Evolutionary conservation across 768 basidiomycete species (phyloP).

Genomic region (Tylopilus felleus): DNA sequence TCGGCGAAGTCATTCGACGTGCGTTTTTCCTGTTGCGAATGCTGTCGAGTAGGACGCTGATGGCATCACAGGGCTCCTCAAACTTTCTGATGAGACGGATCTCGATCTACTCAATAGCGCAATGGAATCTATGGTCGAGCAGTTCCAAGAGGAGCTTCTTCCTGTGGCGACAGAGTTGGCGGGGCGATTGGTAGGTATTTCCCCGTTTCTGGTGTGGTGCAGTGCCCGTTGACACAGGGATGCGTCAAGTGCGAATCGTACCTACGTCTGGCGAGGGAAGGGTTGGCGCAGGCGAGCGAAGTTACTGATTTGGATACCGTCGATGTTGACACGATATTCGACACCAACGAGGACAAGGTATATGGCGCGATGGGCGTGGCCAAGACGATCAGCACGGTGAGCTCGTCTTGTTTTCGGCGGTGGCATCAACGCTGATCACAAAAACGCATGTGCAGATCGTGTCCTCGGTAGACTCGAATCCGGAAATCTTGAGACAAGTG

Average conservation of each 20-base stretch:
- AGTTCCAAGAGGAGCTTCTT: conserved; percentile 78
- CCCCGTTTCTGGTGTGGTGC: neutral
- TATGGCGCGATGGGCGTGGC: conserved; percentile 85
- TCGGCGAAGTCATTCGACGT: conserved; percentile 88
- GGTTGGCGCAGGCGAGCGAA: conserved; percentile 49
- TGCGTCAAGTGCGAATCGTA: conserved; percentile 71
- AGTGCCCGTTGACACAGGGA: neutral
- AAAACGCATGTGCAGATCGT: conserved; percentile 54
- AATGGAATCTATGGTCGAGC: conserved; percentile 85
- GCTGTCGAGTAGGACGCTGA: neutral
- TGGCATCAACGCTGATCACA: neutral
- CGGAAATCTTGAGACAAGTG: conserved; percentile 72
- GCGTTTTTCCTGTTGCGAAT: conserved; percentile 8
- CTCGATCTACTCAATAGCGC: conserved; percentile 77
- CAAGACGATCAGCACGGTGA: conserved; percentile 77
- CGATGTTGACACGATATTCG: conserved; percentile 56
- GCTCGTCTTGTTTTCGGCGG: conserved; percentile 19
- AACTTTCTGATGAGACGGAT: conserved; percentile 88
- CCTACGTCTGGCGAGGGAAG: conserved; percentile 71
- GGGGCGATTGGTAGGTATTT: conserved; percentile 60
- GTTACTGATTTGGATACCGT: conserved; percentile 40
- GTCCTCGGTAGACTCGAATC: conserved; percentile 65
- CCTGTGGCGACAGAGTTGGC: conserved; percentile 83
- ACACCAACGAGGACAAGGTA: conserved; percentile 79
- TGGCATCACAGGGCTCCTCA: conserved; percentile 63